Conservation (phyloP, 2,329 filamentous ascomycete genomes). For the Stemphylium vesicarium region DNA sequence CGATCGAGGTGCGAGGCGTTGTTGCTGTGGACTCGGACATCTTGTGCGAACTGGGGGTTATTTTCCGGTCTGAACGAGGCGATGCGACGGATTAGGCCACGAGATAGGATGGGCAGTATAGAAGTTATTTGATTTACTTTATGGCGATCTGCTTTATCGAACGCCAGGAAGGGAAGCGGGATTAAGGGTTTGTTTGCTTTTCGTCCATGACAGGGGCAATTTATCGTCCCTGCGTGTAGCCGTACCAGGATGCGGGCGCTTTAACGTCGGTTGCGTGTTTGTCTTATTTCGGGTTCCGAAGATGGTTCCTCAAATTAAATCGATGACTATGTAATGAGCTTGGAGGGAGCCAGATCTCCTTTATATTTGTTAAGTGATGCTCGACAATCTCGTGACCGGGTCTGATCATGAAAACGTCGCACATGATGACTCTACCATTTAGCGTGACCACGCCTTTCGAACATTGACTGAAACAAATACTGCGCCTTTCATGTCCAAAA, state of each 20-base stretch:
- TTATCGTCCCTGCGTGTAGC: not conserved
- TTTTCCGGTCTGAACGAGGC: not conserved
- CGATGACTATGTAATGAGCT: not conserved
- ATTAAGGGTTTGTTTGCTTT: not conserved
- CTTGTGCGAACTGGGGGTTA: not conserved
- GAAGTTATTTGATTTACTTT: not conserved
- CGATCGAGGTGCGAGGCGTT: constrained; percentile 27
- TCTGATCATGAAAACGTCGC: not conserved
- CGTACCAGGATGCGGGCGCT: not conserved
- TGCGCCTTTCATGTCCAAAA: not conserved
- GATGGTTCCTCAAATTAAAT: not conserved
- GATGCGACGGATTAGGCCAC: too few species aligned
- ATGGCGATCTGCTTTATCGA: not conserved
- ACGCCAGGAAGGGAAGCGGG: not conserved
- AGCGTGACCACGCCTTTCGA: not conserved
- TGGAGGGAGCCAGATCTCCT: not conserved
- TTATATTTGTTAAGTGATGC: constrained; percentile 2
- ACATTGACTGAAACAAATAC: not conserved
- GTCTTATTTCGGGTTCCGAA: not conserved
- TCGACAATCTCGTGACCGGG: not conserved
- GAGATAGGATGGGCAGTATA: too few species aligned
- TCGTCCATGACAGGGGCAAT: not conserved
- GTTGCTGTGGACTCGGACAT: constrained; percentile 22
- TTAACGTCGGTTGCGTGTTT: not conserved
- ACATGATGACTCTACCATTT: constrained; percentile 6